Evolutionary conservation across 495 filamentous ascomycete genomes (phyloP).

Genomic region (Xylaria flabelliformis): DNA sequence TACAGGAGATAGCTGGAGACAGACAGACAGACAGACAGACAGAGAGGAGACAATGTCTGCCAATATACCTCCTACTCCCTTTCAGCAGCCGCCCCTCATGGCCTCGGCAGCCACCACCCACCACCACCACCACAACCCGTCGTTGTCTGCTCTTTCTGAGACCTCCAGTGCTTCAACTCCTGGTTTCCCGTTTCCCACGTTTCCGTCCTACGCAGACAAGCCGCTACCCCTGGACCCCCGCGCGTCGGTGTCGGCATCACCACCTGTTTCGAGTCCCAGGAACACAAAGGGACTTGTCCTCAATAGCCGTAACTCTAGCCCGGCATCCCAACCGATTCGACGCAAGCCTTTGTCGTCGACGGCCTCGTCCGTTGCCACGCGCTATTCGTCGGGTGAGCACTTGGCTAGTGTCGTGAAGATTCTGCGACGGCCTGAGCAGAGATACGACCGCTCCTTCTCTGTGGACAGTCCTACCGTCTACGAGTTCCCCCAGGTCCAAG

Average conservation of each 20-base stretch:
- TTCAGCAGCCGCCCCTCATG: conserved; percentile 19
- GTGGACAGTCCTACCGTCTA: conserved; percentile 64
- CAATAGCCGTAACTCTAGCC: conserved; percentile 26
- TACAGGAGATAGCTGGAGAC: no score
- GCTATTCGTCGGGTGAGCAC: conserved; percentile 55
- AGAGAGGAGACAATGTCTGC: conserved; percentile 10
- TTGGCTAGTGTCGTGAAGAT: conserved; percentile 42
- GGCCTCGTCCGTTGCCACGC: conserved; percentile 56
- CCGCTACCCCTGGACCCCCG: conserved; percentile 30
- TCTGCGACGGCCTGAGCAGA: conserved; percentile 52
- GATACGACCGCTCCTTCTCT: conserved; percentile 57
- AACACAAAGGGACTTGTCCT: conserved; percentile 40
- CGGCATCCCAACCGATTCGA: conserved; percentile 47
- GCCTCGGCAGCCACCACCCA: conserved; percentile 13
- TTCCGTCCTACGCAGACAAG: conserved; percentile 32
- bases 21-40: no score
- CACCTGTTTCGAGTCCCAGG: conserved; percentile 31
- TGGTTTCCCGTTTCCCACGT: conserved; percentile 36
- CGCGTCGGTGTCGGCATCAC: conserved; percentile 25
- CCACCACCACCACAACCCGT: conserved; percentile 34
- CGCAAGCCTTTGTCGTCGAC: conserved; percentile 62
- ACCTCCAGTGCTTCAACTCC: conserved; percentile 40
- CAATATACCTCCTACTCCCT: conserved; percentile 13
- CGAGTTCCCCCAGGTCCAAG: conserved; percentile 52
- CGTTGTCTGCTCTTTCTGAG: conserved; percentile 40